Evolutionary conservation across 2,329 filamentous ascomycete species (phyloP).

Genomic region (Rhinocladiella similis): DNA sequence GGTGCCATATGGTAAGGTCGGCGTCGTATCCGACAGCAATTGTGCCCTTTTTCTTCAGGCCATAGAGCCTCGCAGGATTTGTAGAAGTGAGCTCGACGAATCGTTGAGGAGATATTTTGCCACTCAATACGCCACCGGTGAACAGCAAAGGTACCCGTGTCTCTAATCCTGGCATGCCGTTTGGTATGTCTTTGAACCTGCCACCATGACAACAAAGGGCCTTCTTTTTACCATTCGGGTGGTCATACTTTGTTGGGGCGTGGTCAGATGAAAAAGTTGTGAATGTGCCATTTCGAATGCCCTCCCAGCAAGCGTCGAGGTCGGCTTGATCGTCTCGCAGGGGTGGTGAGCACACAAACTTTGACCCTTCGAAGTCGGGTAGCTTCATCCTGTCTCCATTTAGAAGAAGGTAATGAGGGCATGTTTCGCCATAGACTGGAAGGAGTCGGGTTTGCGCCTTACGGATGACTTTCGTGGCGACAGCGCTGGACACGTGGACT

Average conservation of each 20-base stretch:
- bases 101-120: not conserved
- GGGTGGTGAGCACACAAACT: slow-evolving; percentile 55
- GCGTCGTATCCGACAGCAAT: slow-evolving; percentile 44
- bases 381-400: slow-evolving; percentile 43
- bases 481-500: slow-evolving; percentile 41
- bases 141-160: slow-evolving; percentile 43
- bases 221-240: slow-evolving; percentile 38
- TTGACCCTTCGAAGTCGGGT: slow-evolving; percentile 46
- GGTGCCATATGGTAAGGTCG: slow-evolving; percentile 45
- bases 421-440: slow-evolving; percentile 58
- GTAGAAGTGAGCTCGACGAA: slow-evolving; percentile 45
- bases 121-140: slow-evolving; percentile 23
- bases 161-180: slow-evolving; percentile 44
- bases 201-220: slow-evolving; percentile 20
- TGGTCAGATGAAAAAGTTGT: slow-evolving; percentile 54
- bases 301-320: slow-evolving; percentile 52
- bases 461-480: slow-evolving; percentile 49
- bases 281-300: slow-evolving; percentile 54
- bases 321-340: slow-evolving; percentile 48
- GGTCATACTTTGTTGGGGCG: slow-evolving; percentile 39
- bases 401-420: slow-evolving; percentile 58
- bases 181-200: slow-evolving; percentile 43
- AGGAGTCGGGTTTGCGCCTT: slow-evolving; percentile 51
- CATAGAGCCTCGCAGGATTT: slow-evolving; percentile 47
- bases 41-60: slow-evolving; percentile 40